Conservation (phyloP, 2,329 filamentous ascomycete genomes). For the Neoascochyta sp. region DNA sequence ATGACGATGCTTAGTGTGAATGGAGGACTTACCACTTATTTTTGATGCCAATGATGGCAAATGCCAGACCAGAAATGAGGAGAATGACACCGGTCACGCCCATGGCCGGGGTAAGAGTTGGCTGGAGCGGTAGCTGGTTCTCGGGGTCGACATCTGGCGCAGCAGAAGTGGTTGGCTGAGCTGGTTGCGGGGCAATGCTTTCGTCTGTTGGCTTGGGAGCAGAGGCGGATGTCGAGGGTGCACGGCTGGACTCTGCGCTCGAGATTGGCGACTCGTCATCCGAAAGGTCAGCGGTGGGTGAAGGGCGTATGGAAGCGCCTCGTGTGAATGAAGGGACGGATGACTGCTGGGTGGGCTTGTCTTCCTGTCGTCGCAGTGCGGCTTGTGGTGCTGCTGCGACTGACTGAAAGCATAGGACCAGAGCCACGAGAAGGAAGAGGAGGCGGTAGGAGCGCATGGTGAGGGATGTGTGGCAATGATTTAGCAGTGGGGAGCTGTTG, state of each 20-base stretch:
- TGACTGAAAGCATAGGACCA: slow-evolving; percentile 25
- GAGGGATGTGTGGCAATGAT: slow-evolving; percentile 8
- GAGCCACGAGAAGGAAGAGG: slow-evolving; percentile 23
- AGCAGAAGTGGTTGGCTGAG: slow-evolving; percentile 15
- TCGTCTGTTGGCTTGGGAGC: no score
- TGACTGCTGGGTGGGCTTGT: slow-evolving; percentile 12
- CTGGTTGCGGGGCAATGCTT: no score
- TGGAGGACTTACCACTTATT: slow-evolving; percentile 57
- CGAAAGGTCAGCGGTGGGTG: slow-evolving; percentile 14
- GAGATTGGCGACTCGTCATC: slow-evolving; percentile 8
- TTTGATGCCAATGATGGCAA: slow-evolving; percentile 77
- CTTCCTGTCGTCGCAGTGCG: slow-evolving; percentile 32
- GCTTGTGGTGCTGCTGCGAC: slow-evolving; percentile 19
- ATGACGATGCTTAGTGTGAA: no score
- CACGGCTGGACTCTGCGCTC: slow-evolving; percentile 9
- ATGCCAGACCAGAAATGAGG: slow-evolving; percentile 65
- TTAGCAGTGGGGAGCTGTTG: slow-evolving; percentile 13
- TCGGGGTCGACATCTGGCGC: slow-evolving; percentile 13
- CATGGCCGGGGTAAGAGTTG: slow-evolving; percentile 74
- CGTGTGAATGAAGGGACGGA: slow-evolving; percentile 11
- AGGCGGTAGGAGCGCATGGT: slow-evolving; percentile 29
- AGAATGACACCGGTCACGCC: slow-evolving; percentile 75
- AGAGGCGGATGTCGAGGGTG: slow-evolving; percentile 10
- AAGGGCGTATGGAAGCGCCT: slow-evolving; percentile 10
- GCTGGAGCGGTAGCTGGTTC: slow-evolving; percentile 62